A percentile compares a stretch with the other conserved stretches of the same genome.
These are phyloP conservation scores for Oxytropis ochrocephala DNA, from an alignment of 306 rosid genomes.

Conservation along the genomic window DNA sequence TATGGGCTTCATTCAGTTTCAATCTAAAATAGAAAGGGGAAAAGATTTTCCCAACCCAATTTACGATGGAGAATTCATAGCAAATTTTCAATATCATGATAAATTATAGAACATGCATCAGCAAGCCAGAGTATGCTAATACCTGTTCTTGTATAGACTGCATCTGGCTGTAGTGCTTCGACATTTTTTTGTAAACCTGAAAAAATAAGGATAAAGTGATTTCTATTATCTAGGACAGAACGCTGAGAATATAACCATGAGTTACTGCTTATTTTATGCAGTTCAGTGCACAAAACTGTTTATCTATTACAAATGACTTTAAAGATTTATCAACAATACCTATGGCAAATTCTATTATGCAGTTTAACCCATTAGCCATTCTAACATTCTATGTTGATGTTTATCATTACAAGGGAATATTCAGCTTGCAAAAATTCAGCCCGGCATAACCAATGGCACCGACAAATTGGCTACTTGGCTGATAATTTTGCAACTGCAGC, in stretches of 20 bases:
- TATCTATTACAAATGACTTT: neutral
- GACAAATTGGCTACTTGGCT: neutral
- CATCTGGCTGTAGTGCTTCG: constrained; percentile 61
- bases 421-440: neutral
- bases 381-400: neutral
- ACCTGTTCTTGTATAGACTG: constrained; percentile 85
- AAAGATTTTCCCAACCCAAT: neutral
- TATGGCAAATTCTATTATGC: neutral
- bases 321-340: constrained; percentile 1
- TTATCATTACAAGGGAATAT: neutral
- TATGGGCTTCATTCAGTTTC: neutral
- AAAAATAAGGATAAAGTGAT: neutral
- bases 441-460: neutral
- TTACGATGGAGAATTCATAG: neutral
- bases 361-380: neutral
- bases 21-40: neutral
- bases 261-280: neutral
- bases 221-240: neutral
- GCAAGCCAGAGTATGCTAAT: neutral
- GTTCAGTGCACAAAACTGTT: neutral
- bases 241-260: neutral
- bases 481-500: neutral
- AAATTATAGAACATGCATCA: constrained; percentile 5
- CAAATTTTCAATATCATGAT: neutral
- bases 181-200: constrained; percentile 72